phyloP scores from a whole-genome alignment of 1,139 yeast genomes.

The Pichiaceae sp. region DNA sequence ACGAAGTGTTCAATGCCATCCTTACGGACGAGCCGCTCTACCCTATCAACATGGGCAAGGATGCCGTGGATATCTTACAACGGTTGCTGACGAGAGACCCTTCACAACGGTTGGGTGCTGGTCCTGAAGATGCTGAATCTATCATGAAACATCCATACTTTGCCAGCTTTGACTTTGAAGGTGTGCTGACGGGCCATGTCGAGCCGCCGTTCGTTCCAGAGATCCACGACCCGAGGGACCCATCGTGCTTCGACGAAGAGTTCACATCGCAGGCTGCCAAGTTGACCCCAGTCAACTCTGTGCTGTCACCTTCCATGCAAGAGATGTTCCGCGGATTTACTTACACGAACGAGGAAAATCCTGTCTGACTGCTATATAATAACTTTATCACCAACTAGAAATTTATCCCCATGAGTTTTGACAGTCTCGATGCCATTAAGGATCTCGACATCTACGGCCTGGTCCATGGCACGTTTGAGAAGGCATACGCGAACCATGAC shows the following conservation, averaged over 20 bases:
- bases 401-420: neutral
- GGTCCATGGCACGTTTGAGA: constrained; percentile 12
- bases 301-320: constrained; percentile 80
- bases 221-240: constrained; percentile 80
- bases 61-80: constrained; percentile 89
- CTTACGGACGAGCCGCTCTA: constrained; percentile 95
- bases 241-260: constrained; percentile 88
- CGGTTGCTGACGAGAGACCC: constrained; percentile 89
- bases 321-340: constrained; percentile 97
- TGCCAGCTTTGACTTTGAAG: constrained; percentile 84
- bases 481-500: constrained; percentile 16
- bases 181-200: constrained; percentile 61
- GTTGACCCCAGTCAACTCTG: constrained; percentile 87
- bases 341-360: constrained; percentile 61
- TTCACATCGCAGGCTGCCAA: constrained; percentile 94
- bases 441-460: constrained; percentile 9
- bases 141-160: constrained; percentile 95
- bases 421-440: neutral
- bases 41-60: constrained; percentile 96
- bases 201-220: constrained; percentile 84
- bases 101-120: constrained; percentile 69
- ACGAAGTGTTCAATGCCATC: constrained; percentile 96
- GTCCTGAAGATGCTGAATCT: constrained; percentile 83
- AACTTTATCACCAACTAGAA: neutral
- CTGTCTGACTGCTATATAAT: neutral